Evolutionary conservation across 2,329 filamentous ascomycete genomes (phyloP), one percentile per base, ranked within the genome.

Genomic region (Sporothrix luriei): DNA sequence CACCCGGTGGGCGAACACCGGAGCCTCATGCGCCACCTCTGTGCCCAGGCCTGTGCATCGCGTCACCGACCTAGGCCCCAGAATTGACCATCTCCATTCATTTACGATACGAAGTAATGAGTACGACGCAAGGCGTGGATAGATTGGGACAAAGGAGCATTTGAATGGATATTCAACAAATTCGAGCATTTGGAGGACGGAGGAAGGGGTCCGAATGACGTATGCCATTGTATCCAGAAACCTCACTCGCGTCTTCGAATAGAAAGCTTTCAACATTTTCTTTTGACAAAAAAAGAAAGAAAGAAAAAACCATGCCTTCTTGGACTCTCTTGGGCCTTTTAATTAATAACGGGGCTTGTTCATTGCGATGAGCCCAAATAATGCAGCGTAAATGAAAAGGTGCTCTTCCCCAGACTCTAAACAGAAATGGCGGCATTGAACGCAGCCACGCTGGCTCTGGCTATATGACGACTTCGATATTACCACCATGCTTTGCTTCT

Each of bases 71-170:
- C 62, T 26, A 43, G 61, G 46, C 61, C 24, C 61, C 9, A 26
- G 38, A 26, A 46, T 46, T 46, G 38, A 38, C 51, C 57, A 62
- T 62, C 57, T 62, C 57, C n/a, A 62, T 38, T 62, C 57, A 62
- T 46, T 24, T 46, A 62, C 57, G 57, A 24, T 62, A 62, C 38
- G 57, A 61, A 26, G 21, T 62, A 26, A 62, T 62, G 57, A 62
- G 16, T 26, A 62, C 26, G 46, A 62, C 38, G 40, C 26, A 46
- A 46, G 21, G 10, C 11, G 2, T 13, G 16, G 29, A 21, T 61
- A 61, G 57, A 61, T 1, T 59, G 33, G 57, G 57, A 43, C 16
- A 7, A 26, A 24, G 57, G 21, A 62, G 57, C 57, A 62, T 62
- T 46, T 46, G 14, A 62, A 62, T 38, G 38, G 57, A 46, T 26